Conservation (phyloP, 371 early-diverging fungal species). For the Mucor plumbeus region DNA sequence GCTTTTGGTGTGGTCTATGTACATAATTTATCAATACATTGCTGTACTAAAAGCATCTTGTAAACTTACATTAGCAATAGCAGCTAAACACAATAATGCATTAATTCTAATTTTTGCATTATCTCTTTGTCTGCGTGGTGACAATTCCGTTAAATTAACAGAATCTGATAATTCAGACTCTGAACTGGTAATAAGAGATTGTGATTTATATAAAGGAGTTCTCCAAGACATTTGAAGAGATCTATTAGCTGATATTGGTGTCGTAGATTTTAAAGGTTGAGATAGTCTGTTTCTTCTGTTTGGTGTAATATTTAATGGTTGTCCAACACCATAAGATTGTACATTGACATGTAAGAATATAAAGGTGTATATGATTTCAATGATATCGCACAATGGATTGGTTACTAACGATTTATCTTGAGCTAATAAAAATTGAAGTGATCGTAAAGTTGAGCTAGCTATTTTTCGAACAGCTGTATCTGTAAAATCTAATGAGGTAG, state of each 20-base stretch:
- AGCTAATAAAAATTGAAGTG: conserved; percentile 51
- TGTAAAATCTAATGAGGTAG: conserved; percentile 37
- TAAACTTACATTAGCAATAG: conserved; percentile 55
- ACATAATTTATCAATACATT: background rate
- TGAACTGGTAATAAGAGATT: conserved; percentile 44
- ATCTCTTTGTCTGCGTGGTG: conserved; percentile 39
- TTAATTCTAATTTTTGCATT: conserved; percentile 62
- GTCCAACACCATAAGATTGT: conserved; percentile 28
- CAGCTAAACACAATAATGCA: conserved; percentile 61
- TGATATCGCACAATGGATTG: conserved; percentile 51
- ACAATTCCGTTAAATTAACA: conserved; percentile 11
- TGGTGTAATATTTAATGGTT: background rate
- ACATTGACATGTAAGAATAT: conserved; percentile 51
- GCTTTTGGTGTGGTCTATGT: conserved; percentile 56
- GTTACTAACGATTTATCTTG: conserved; percentile 50
- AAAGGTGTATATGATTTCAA: conserved; percentile 52
- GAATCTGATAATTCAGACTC: conserved; percentile 73
- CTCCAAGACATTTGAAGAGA: conserved; percentile 31
- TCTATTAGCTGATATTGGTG: conserved; percentile 2
- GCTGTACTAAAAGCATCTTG: background rate
- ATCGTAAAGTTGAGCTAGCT: conserved; percentile 56
- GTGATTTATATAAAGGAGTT: conserved; percentile 11
- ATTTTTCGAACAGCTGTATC: conserved; percentile 54
- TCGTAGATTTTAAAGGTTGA: background rate
- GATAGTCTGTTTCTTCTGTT: conserved; percentile 15